Base-by-base conservation (phyloP, 2,329 filamentous ascomycete species). In the Nigrograna mackinnonii region DNA sequence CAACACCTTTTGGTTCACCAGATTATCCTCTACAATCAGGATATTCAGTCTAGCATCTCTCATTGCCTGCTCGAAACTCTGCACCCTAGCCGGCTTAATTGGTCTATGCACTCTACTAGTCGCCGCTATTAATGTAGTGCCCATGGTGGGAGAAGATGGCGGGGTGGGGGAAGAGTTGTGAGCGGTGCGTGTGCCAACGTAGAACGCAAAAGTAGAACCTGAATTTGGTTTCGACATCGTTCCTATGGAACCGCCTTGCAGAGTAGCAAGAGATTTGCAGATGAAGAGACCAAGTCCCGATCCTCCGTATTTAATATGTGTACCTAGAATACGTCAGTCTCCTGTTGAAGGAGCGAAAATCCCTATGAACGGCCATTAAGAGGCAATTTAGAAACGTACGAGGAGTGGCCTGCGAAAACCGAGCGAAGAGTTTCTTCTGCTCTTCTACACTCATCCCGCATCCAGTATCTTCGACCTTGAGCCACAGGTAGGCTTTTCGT, bases 1-100 rank as follows among this genome's bases (percentile, higher is more conserved):
- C 14, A 73, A 57, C 3, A 74, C 69, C 12, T 61, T 64, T 39
- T 73, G 69, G 37, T 73, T 73, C 31, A 72, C 57, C 4, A 71
- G 42, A 34, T 73, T 71, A 41, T 73, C 70, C 44, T 66, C 63
- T 3, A 69, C 65, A 2, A 68, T 55, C 1, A 68, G 49, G 2
- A 67, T 36, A 20, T 36, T n/a, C n/a, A n/a, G n/a, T n/a, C n/a
- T n/a, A n/a, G n/a, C n/a, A n/a, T n/a, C n/a, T n/a, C n/a, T n/a
- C n/a, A n/a, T n/a, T n/a, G n/a, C n/a, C n/a, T n/a, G n/a, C n/a
- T n/a, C n/a, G n/a, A n/a, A n/a, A n/a, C n/a, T n/a, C n/a, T n/a
- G n/a, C n/a, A n/a, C n/a, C n/a, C n/a, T n/a, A n/a, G n/a, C n/a
- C n/a, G n/a, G n/a, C n/a, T n/a, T n/a, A n/a, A n/a, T n/a, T n/a